Evolutionary conservation across 1,284 basidiomycete genomes (phyloP).

Genomic region (Cystobasidiaceae sp.): DNA sequence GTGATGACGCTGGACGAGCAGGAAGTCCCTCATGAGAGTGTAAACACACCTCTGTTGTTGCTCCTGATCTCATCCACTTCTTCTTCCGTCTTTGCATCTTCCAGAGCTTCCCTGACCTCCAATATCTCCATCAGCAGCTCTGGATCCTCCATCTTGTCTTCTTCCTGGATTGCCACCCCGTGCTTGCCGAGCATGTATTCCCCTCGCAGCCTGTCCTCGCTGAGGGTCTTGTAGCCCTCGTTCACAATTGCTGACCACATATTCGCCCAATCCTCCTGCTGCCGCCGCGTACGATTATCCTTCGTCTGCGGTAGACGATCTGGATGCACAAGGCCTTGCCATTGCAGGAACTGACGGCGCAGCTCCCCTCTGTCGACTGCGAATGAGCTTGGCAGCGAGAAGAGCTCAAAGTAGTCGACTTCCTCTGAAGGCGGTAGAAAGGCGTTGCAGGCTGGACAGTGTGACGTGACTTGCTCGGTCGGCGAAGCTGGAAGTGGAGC

Average conservation of each 20-base stretch:
- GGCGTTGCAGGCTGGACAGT: conserved; percentile 19
- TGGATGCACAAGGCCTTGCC: conserved; percentile 72
- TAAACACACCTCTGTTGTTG: conserved; percentile 60
- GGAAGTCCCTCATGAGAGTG: background rate
- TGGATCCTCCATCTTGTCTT: conserved; percentile 68
- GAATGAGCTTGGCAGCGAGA: conserved; percentile 65
- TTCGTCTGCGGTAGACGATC: conserved; percentile 50
- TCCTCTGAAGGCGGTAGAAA: conserved; percentile 10
- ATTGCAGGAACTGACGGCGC: conserved; percentile 59
- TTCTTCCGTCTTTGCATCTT: conserved; percentile 56
- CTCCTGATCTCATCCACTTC: conserved; percentile 55
- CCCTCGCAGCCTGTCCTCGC: conserved; percentile 60
- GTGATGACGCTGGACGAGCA: background rate
- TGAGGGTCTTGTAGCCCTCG: conserved; percentile 63
- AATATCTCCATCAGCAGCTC: conserved; percentile 72
- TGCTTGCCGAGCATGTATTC: conserved; percentile 62
- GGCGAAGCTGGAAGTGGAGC: conserved; percentile 13
- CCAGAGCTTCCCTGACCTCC: conserved; percentile 73
- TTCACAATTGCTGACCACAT: conserved; percentile 65
- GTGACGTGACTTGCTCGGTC: background rate
- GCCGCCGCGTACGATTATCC: conserved; percentile 51
- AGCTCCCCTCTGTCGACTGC: conserved; percentile 55
- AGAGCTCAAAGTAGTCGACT: conserved; percentile 50
- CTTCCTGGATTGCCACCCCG: conserved; percentile 60
- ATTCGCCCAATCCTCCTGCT: conserved; percentile 58